These are phyloP conservation scores for Nemania sp. DNA, from an alignment of 2,329 filamentous ascomycete genomes.

Conservation along the genomic window DNA sequence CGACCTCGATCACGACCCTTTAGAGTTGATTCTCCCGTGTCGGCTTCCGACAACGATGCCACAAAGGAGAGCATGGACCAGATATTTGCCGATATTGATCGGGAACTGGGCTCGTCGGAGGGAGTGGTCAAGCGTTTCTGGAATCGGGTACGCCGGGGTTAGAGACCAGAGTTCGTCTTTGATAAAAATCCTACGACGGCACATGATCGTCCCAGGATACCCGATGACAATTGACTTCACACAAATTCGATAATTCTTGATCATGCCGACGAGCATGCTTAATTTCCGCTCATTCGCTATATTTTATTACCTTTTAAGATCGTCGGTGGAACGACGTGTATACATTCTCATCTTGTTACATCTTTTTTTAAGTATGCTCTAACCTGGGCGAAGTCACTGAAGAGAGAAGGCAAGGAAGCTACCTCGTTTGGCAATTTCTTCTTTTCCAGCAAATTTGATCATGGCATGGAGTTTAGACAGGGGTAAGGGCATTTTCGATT, in stretches of 20 bases:
- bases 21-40: conserved; percentile 41
- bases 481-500: conserved; percentile 21
- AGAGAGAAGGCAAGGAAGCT: background rate
- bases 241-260: background rate
- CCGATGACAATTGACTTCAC: conserved; percentile 2
- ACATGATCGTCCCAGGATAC: background rate
- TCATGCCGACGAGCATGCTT: background rate
- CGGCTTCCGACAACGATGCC: conserved; percentile 38
- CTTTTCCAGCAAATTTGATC: conserved; percentile 23
- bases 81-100: conserved; percentile 58
- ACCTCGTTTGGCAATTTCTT: conserved; percentile 24
- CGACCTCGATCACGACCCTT: conserved; percentile 30
- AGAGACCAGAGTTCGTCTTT: conserved; percentile 1
- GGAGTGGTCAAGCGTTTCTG: conserved; percentile 66
- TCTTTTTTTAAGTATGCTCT: conserved; percentile 10
- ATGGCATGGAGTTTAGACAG: conserved; percentile 34
- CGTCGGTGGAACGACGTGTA: conserved; percentile 15
- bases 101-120: conserved; percentile 48
- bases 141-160: conserved; percentile 59
- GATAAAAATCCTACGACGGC: background rate
- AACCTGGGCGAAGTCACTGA: background rate
- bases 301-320: too few relatives aligned
- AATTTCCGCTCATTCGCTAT: conserved; percentile 1
- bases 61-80: conserved; percentile 58
- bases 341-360: background rate